Conservation (phyloP, 768 basidiomycete genomes). For the Psilocybe subaeruginosa region DNA sequence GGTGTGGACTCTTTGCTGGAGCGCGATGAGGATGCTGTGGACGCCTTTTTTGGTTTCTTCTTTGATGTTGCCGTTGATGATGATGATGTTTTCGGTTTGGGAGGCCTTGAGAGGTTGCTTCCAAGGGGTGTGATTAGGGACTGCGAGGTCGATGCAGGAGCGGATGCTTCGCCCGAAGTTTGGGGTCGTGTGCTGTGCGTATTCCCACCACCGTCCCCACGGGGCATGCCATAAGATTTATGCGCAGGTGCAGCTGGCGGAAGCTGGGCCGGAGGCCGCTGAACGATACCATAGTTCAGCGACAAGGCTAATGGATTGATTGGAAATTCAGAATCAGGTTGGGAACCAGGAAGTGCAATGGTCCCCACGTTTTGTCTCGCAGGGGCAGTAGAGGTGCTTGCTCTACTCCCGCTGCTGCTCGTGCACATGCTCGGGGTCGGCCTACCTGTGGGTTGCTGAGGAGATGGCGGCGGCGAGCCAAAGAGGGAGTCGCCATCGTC, state of each 20-base stretch:
- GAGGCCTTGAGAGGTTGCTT: neutral
- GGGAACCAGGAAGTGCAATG: slow-evolving; percentile 98
- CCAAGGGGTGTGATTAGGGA: too few relatives aligned
- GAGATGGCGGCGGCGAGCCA: slow-evolving; percentile 78
- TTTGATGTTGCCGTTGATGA: too few relatives aligned
- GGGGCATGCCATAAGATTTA: neutral
- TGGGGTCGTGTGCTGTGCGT: too few relatives aligned
- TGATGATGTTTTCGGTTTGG: neutral
- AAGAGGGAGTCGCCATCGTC: slow-evolving; percentile 76
- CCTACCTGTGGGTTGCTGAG: slow-evolving; percentile 61
- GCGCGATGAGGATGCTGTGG: neutral
- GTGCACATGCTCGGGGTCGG: slow-evolving; percentile 56
- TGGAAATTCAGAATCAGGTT: slow-evolving; percentile 84
- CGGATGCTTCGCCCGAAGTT: too few relatives aligned
- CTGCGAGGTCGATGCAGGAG: too few relatives aligned
- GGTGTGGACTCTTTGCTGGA: slow-evolving; percentile 39
- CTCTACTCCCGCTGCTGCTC: slow-evolving; percentile 28
- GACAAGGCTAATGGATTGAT: slow-evolving; percentile 77
- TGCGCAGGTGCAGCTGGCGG: slow-evolving; percentile 1
- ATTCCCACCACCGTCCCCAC: too few relatives aligned
- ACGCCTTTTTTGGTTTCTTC: slow-evolving; percentile 36
- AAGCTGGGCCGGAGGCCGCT: slow-evolving; percentile 39
- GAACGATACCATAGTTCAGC: slow-evolving; percentile 43
- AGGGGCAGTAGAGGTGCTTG: slow-evolving; percentile 26
- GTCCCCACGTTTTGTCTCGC: slow-evolving; percentile 90